These are phyloP conservation scores for Zygosaccharomyces gambellarensis DNA, from an alignment of 805 yeast species.

Conservation along the genomic window DNA sequence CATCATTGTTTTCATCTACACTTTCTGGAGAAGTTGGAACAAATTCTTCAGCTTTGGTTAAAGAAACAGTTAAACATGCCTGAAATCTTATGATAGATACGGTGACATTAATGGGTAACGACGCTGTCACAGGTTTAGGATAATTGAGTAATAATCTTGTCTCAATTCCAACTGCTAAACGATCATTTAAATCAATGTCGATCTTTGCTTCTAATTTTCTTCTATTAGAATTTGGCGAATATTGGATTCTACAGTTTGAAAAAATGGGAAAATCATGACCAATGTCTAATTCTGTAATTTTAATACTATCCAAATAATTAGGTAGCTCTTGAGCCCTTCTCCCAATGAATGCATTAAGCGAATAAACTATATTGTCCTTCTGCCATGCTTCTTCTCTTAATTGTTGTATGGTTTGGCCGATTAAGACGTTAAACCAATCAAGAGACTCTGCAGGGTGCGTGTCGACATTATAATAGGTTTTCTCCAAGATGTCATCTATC, in stretches of 20 bases:
- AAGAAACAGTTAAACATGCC: conserved; percentile 78
- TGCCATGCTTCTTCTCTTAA: conserved; percentile 82
- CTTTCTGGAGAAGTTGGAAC: conserved; percentile 20
- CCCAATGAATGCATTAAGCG: conserved; percentile 61
- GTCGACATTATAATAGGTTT: conserved; percentile 86
- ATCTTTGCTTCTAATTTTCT: conserved; percentile 74
- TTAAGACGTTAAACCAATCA: conserved; percentile 94
- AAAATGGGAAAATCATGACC: conserved; percentile 95
- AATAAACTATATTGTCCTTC: conserved; percentile 78
- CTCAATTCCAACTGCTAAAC: conserved; percentile 79
- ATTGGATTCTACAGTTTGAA: conserved; percentile 81
- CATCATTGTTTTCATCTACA: conserved; percentile 18
- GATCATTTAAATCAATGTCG: conserved; percentile 84
- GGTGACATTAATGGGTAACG: conserved; percentile 75
- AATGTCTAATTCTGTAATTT: conserved; percentile 78
- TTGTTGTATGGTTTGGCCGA: conserved; percentile 87
- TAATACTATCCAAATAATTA: conserved; percentile 71
- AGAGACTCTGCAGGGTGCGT: conserved; percentile 84
- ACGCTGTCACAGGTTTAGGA: conserved; percentile 80
- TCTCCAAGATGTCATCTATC: conserved; percentile 63
- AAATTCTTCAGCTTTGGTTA: conserved; percentile 40
- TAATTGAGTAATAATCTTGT: conserved; percentile 73
- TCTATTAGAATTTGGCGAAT: conserved; percentile 46
- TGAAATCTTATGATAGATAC: conserved; percentile 89
- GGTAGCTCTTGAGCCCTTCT: conserved; percentile 56